phyloP scores from a whole-genome alignment of 2,329 filamentous ascomycete genomes.

The Exserohilum rostratum region DNA sequence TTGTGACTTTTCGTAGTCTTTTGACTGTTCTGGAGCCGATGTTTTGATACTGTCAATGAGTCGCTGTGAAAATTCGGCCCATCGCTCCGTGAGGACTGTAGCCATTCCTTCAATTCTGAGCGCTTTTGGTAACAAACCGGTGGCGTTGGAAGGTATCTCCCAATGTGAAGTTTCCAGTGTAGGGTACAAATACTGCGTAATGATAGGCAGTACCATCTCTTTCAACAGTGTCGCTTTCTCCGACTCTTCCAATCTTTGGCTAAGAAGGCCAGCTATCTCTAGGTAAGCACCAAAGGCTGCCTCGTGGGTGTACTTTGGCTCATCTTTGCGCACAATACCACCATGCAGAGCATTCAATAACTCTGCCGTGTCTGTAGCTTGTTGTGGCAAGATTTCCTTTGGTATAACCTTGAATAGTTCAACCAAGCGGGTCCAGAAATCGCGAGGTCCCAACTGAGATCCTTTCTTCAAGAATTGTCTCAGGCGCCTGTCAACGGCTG shows the following conservation, averaged over 20 bases:
- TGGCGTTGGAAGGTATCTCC: constrained; percentile 54
- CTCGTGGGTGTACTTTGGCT: constrained; percentile 70
- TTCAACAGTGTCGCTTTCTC: constrained; percentile 55
- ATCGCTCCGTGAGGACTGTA: constrained; percentile 62
- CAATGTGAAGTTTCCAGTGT: constrained; percentile 55
- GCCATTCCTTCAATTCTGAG: constrained; percentile 53
- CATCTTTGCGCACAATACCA: constrained; percentile 76
- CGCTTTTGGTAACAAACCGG: constrained; percentile 49
- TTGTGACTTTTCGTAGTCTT: constrained; percentile 76
- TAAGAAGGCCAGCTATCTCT: constrained; percentile 60
- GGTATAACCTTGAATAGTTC: constrained; percentile 66
- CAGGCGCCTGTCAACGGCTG: constrained; percentile 63
- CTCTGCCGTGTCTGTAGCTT: constrained; percentile 61
- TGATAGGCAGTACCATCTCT: constrained; percentile 58
- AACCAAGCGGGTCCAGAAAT: constrained; percentile 75
- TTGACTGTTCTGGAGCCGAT: constrained; percentile 81
- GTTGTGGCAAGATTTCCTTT: constrained; percentile 59
- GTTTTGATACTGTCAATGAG: constrained; percentile 72
- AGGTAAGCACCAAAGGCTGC: constrained; percentile 80
- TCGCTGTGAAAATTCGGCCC: constrained; percentile 65
- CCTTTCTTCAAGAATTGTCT: constrained; percentile 79
- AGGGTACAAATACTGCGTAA: constrained; percentile 60
- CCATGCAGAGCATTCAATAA: constrained; percentile 71
- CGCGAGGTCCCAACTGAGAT: constrained; percentile 74
- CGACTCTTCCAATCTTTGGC: constrained; percentile 51